phyloP scores from a whole-genome alignment of 2,329 filamentous ascomycete genomes.

The Cladosporium phlei region DNA sequence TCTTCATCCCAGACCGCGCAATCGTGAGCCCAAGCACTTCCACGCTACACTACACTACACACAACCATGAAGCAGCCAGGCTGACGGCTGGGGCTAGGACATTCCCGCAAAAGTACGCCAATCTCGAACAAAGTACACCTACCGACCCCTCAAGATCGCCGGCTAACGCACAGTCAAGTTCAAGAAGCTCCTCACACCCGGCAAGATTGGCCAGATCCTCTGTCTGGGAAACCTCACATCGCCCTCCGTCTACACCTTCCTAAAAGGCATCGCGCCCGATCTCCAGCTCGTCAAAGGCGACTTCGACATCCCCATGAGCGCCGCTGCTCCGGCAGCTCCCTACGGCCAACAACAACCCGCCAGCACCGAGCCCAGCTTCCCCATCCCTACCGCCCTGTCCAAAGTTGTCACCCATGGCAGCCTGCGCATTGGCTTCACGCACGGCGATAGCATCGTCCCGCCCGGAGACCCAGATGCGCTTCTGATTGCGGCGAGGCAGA shows the following conservation, averaged over 20 bases:
- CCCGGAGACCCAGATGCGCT: slow-evolving; percentile 62
- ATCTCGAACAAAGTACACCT: slow-evolving; percentile 10
- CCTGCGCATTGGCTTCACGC: slow-evolving; percentile 65
- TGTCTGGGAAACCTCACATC: slow-evolving; percentile 57
- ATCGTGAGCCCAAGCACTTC: slow-evolving; percentile 50
- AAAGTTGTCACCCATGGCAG: slow-evolving; percentile 67
- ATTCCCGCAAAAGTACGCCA: slow-evolving; percentile 73
- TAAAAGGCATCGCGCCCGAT: slow-evolving; percentile 53
- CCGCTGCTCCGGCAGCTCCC: slow-evolving; percentile 33
- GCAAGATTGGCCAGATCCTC: slow-evolving; percentile 55
- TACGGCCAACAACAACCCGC: not conserved
- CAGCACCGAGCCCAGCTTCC: slow-evolving; percentile 22
- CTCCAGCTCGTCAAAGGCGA: slow-evolving; percentile 67
- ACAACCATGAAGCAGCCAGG: slow-evolving; percentile 16
- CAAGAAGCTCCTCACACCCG: slow-evolving; percentile 55
- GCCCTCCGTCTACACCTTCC: slow-evolving; percentile 54
- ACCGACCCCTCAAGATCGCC: slow-evolving; percentile 1
- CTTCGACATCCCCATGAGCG: slow-evolving; percentile 64
- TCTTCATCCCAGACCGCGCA: slow-evolving; percentile 89
- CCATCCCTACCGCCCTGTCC: slow-evolving; percentile 49
- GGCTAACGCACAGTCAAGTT: slow-evolving; percentile 31
- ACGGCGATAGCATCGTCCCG: slow-evolving; percentile 68
- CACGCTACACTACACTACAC: slow-evolving; percentile 6
- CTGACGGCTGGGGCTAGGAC: slow-evolving; percentile 47
- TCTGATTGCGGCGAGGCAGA: slow-evolving; percentile 63